Conservation (phyloP, 2,329 filamentous ascomycete genomes). For the Hymenoscyphus albidus region DNA sequence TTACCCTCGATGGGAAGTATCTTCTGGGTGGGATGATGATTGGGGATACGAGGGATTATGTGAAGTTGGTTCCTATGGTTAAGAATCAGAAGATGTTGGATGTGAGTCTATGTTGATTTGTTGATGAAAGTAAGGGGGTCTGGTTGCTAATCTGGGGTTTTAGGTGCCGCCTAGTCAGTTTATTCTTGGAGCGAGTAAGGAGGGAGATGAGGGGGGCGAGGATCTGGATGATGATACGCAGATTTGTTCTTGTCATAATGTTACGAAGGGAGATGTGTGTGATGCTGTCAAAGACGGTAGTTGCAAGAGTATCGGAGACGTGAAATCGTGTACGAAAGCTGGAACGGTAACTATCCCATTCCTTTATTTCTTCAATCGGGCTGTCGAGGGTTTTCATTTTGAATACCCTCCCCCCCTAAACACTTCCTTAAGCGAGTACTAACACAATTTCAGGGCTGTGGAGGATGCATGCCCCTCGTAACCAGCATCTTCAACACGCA, state of each 20-base stretch:
- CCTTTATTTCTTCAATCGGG: not conserved
- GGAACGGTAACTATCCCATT: constrained; percentile 51
- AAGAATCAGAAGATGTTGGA: constrained; percentile 79
- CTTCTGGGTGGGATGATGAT: constrained; percentile 97
- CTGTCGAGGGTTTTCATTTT: too few relatives aligned
- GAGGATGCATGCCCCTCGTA: constrained; percentile 84
- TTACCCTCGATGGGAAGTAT: constrained; percentile 85
- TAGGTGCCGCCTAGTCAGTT: constrained; percentile 66
- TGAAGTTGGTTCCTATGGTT: constrained; percentile 83
- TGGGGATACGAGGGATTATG: constrained; percentile 84
- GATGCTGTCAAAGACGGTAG: constrained; percentile 69
- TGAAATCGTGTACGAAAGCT: constrained; percentile 89
- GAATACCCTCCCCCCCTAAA: too few relatives aligned
- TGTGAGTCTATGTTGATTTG: constrained; percentile 16
- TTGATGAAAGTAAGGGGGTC: not conserved
- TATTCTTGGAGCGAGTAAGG: constrained; percentile 73
- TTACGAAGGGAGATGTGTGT: constrained; percentile 77
- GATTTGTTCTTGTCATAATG: constrained; percentile 91
- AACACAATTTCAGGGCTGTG: constrained; percentile 56
- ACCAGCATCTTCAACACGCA: constrained; percentile 87
- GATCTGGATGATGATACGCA: constrained; percentile 83
- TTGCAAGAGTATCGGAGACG: constrained; percentile 75
- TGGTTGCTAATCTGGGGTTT: not conserved
- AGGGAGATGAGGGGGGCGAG: constrained; percentile 68
- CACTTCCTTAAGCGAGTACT: not conserved